These are phyloP conservation scores for Eucalyptus sp. DNA, from an alignment of 345 rosid species.

Conservation along the genomic window DNA sequence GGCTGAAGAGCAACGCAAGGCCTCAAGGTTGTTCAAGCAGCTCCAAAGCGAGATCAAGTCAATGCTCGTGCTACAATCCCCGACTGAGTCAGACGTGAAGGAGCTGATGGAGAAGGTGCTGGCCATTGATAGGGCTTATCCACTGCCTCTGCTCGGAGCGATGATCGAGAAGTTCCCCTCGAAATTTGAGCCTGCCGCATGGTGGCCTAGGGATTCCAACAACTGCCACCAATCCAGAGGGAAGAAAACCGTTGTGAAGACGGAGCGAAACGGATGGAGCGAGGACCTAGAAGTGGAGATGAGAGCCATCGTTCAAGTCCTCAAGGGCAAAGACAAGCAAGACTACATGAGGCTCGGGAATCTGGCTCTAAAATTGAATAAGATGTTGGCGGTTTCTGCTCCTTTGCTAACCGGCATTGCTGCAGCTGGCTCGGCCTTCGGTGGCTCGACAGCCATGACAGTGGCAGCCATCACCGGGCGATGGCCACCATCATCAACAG, in stretches of 20 bases:
- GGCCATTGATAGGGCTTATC: conserved; percentile 21
- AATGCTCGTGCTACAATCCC: neutral
- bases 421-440: conserved; percentile 12
- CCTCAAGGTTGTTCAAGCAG: conserved; percentile 15
- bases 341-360: conserved; percentile 29
- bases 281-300: conserved; percentile 21
- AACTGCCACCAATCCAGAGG: neutral
- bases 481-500: conserved; percentile 13
- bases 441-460: neutral
- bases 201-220: conserved; percentile 11
- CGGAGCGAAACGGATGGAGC: conserved; percentile 14
- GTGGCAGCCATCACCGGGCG: conserved; percentile 18
- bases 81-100: conserved; percentile 1
- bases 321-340: conserved; percentile 19
- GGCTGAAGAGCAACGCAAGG: conserved; percentile 26
- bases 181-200: conserved; percentile 11
- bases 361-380: conserved; percentile 25
- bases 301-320: conserved; percentile 16
- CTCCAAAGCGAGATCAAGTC: conserved; percentile 2
- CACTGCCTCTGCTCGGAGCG: conserved; percentile 21
- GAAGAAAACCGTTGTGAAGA: neutral
- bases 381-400: conserved; percentile 25
- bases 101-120: conserved; percentile 10
- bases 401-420: conserved; percentile 29
- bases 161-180: conserved; percentile 24